Evolutionary conservation across 129 eudicot species (phyloP), one percentile per base, ranked within the genome.

Genomic region (Oenanthe sinensis): DNA sequence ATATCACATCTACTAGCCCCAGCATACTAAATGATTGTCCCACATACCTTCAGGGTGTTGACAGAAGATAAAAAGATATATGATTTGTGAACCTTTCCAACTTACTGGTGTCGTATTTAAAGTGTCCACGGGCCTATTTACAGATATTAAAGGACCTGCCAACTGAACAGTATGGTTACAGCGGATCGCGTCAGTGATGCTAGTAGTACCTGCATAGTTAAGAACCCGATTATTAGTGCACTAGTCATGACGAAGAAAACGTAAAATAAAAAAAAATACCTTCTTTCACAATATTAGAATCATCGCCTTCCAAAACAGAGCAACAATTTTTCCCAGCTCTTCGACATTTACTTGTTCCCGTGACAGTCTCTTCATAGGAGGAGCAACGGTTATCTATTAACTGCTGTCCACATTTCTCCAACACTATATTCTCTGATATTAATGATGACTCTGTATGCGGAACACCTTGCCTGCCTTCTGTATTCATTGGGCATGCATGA

Each of bases 51-150:
- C 48, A 79, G 48, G 48, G 54, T 13, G 5, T 45, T 48, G n/a
- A 69, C 39, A 67, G 43, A 49, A 14, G 28, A 46, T 0, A 13
- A 17, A 54, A 28, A n/a, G n/a, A n/a, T n/a, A n/a, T n/a, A 5
- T 6, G 26, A 71, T 65, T 28, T 70, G 5, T 60, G 43, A 74
- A 49, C 45, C 24, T 44, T 48, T 15, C 46, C 75, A 79, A 85
- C 85, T 82, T 86, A 88, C 96, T 81, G 83, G 81, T 88, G 54
- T 81, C 73, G 78, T 79, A 50, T 81, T 80, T 71, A 76, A 82
- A 75, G 69, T 77, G 52, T 77, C 74, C 60, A 78, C 76, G 26
- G 81, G 74, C 78, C 58, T 74, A 83, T 83, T 63, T 77, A 82
- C 43, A 36, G 12, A 40, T 24, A 39, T 82, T 45, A 76, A 72